Percentiles rank a stretch among this genome's conserved stretches.
These are phyloP conservation scores for Cytospora mali DNA, from an alignment of 2,329 filamentous ascomycete species.

Conservation along the genomic window DNA sequence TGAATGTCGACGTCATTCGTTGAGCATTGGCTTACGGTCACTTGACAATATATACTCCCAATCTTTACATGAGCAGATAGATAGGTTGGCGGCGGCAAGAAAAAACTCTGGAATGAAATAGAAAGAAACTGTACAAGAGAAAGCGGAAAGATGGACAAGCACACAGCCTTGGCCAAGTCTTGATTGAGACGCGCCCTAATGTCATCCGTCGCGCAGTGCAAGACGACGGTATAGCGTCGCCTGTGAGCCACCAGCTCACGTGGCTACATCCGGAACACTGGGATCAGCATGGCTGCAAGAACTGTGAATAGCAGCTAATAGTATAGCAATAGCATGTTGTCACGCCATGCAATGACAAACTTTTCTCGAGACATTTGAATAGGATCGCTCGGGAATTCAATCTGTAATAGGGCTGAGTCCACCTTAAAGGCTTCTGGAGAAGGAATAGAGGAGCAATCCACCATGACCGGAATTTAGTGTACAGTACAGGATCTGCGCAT, in stretches of 20 bases:
- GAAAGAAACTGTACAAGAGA: background rate
- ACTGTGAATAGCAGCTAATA: no score
- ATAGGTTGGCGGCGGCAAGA: background rate
- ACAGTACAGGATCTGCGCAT: background rate
- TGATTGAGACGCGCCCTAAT: conserved; percentile 23
- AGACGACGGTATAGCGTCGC: conserved; percentile 5
- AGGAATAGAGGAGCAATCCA: background rate
- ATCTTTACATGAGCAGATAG: background rate
- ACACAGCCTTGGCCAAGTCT: background rate
- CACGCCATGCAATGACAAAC: background rate
- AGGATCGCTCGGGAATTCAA: background rate
- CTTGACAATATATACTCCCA: background rate
- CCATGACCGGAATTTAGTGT: background rate
- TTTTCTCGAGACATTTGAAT: background rate
- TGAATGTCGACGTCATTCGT: conserved; percentile 17
- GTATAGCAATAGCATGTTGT: background rate
- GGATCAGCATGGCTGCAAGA: no score
- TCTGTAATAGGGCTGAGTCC: background rate
- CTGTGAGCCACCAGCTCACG: conserved; percentile 27
- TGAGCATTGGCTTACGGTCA: background rate
- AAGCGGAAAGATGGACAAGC: background rate
- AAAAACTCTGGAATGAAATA: background rate
- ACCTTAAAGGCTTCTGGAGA: background rate
- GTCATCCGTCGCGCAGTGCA: conserved; percentile 10
- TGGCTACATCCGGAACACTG: conserved; percentile 1